A percentile compares a stretch with the other conserved stretches of the same genome.
These are phyloP conservation scores for Colletotrichum lindemuthianum DNA, from an alignment of 2,329 filamentous ascomycete species.

Conservation along the genomic window DNA sequence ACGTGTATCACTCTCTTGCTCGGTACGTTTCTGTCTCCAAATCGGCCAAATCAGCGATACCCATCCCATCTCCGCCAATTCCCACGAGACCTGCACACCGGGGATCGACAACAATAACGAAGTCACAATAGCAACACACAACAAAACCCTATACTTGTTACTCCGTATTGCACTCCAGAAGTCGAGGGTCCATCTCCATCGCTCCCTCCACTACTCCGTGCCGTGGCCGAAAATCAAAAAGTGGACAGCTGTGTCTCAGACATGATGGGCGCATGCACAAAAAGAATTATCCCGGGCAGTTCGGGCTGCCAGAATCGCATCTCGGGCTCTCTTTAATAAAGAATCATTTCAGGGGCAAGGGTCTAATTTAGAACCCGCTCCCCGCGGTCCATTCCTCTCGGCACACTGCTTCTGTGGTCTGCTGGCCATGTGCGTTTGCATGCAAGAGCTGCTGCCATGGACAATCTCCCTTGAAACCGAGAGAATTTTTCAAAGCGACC, in stretches of 20 bases:
- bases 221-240: not conserved
- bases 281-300: not conserved
- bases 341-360: constrained; percentile 10
- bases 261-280: constrained; percentile 1
- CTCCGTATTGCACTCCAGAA: not conserved
- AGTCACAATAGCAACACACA: not conserved
- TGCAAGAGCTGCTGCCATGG: not conserved
- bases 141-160: not conserved
- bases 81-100: constrained; percentile 8
- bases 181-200: constrained; percentile 2
- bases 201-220: not conserved
- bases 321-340: constrained; percentile 6
- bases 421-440: not conserved
- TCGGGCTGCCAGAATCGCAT: constrained; percentile 3
- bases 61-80: constrained; percentile 3
- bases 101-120: constrained; percentile 16
- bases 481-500: constrained; percentile 22
- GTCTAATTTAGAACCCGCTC: not conserved
- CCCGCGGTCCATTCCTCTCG: not conserved
- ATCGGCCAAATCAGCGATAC: too few species aligned
- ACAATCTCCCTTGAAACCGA: constrained; percentile 33
- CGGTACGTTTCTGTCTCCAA: not conserved
- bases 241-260: not conserved
- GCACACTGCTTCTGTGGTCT: not conserved
- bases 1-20: not conserved